Base-by-base conservation (phyloP, 345 rosid genomes). In the Lepidium didymum region DNA sequence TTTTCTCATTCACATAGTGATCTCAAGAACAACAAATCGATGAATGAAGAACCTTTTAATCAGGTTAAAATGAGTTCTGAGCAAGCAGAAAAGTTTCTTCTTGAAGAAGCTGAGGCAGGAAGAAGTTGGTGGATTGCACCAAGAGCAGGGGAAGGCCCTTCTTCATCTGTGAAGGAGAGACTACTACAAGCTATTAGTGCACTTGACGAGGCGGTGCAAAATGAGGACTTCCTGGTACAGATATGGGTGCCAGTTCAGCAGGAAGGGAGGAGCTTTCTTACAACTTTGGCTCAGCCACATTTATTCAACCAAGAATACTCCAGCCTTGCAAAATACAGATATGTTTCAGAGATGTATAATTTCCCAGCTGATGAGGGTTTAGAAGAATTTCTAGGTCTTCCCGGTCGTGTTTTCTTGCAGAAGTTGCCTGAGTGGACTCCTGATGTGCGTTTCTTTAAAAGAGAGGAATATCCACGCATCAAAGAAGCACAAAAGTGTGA, bases 391-490 rank as follows among this genome's bases (percentile, higher is more conserved):
- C 71, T 78, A 35, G 98, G 96, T 63, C 79, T 92, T 75, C 98
- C 91, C 0, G 93, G 96, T 72, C 90, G 96, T 15, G 96, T 90
- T 35, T 92, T 69, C 83, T 72, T 85, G 72, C 82, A 79, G 75
- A 84, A 83, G 79, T 63, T 90, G 72, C 96, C 98, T 6, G 98
- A 92, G 78, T 92, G 93, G 87, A 92, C 98, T 27, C 98, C 96
- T 49, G 98, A 92, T 84, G 98, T 90, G 73, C 86, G 92, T 29
- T 89, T 79, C 79, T 92, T 92, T 61, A 69, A 73, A 55, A 77
- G 74, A 8, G 84, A 82, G 36, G 96, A 92, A 75, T 92, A 92
- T 75, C 96, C 87, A 0, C 96, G 96, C 2, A 81, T 83, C 65
- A 50, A 12, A 56, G 68, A 76, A 70, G 98, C 98, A 5, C 83